phyloP scores from a whole-genome alignment of 805 yeast species.

The Yarrowia keelungensis region DNA sequence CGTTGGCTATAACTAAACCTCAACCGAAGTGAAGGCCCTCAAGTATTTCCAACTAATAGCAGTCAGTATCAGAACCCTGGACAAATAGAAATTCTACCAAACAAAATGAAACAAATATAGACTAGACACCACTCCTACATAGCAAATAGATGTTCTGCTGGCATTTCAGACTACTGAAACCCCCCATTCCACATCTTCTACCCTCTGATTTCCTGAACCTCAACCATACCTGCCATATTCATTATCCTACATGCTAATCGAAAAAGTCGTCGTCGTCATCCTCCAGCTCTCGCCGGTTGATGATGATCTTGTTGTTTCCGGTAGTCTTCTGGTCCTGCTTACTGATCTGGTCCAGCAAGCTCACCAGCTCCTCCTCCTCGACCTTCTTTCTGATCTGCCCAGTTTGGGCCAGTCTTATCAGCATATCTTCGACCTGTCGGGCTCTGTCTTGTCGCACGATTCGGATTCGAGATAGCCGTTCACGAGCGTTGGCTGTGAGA shows the following conservation, averaged over 20 bases:
- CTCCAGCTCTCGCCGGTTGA: conserved; percentile 52
- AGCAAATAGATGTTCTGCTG: no score
- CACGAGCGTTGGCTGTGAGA: conserved; percentile 83
- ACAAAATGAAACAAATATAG: no score
- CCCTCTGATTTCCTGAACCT: no score
- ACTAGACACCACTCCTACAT: no score
- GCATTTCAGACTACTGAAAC: no score
- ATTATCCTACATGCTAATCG: conserved; percentile 49
- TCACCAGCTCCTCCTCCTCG: conserved; percentile 82
- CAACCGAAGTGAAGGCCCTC: no score
- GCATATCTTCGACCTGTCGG: conserved; percentile 80
- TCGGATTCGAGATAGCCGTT: conserved; percentile 82
- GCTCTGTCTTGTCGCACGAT: conserved; percentile 94
- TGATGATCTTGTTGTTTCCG: conserved; percentile 67
- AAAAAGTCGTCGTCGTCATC: conserved; percentile 55
- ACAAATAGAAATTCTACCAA: no score
- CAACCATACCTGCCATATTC: no score
- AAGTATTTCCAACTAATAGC: no score
- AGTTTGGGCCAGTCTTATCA: conserved; percentile 71
- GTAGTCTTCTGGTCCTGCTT: conserved; percentile 67
- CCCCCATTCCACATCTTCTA: no score
- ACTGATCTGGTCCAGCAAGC: conserved; percentile 80
- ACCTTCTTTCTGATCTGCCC: conserved; percentile 80
- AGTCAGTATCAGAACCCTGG: no score
- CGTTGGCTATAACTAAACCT: no score